A percentile compares a stretch with the other conserved stretches of the same genome.
These are phyloP conservation scores for Sungouiozyma intestinalis DNA, from an alignment of 805 yeast genomes.

Conservation along the genomic window DNA sequence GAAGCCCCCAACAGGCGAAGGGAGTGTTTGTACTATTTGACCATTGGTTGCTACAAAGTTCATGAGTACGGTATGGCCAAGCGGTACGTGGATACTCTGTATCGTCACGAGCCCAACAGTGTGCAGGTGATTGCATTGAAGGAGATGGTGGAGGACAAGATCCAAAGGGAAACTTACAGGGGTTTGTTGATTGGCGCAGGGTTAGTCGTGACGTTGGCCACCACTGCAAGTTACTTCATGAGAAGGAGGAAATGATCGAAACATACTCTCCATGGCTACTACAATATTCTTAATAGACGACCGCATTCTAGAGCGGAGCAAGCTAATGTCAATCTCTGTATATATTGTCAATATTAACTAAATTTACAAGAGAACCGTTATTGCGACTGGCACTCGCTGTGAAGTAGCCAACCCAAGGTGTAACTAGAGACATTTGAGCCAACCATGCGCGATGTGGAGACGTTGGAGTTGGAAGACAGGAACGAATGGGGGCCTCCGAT, in stretches of 20 bases:
- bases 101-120: slow-evolving; percentile 76
- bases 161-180: slow-evolving; percentile 77
- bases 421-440: no score
- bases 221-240: slow-evolving; percentile 17
- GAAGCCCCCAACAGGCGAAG: slow-evolving; percentile 76
- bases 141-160: slow-evolving; percentile 69
- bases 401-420: no score
- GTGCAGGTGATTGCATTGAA: slow-evolving; percentile 64
- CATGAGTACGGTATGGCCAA: slow-evolving; percentile 84
- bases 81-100: slow-evolving; percentile 68
- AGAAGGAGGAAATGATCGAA: not conserved
- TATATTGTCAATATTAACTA: no score
- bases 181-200: slow-evolving; percentile 87
- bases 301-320: no score
- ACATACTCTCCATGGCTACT: no score
- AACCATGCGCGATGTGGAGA: not conserved
- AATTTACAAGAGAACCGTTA: no score
- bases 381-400: no score
- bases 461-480: not conserved
- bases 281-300: no score
- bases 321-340: no score
- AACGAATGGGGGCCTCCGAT: not conserved
- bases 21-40: slow-evolving; percentile 79
- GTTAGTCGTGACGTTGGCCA: slow-evolving; percentile 74
- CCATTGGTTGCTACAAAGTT: slow-evolving; percentile 78